Conservation (phyloP, 2,329 filamentous ascomycete genomes). For the Paecilomyces niveus region DNA sequence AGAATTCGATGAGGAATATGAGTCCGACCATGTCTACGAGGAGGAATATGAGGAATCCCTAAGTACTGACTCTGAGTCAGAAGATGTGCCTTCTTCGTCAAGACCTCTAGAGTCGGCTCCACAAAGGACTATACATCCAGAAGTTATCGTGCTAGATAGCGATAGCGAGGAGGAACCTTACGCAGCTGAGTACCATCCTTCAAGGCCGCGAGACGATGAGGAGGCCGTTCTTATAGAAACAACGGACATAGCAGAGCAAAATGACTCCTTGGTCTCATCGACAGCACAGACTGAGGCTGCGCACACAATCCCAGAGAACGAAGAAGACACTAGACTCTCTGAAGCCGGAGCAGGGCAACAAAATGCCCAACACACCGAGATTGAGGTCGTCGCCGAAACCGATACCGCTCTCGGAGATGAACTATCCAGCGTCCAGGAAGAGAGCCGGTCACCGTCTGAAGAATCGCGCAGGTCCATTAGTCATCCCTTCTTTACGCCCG, state of each 20-base stretch:
- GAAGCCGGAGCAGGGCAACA: not conserved
- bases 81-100: not conserved
- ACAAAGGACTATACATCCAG: constrained; percentile 15
- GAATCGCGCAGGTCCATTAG: not conserved
- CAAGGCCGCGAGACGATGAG: not conserved
- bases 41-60: constrained; percentile 10
- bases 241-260: constrained; percentile 1
- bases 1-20: constrained; percentile 10
- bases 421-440: not conserved
- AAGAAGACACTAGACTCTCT: not conserved
- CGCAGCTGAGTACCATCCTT: not conserved
- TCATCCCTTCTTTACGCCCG: not conserved
- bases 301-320: not conserved
- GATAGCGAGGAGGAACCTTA: constrained; percentile 33
- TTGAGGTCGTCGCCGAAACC: not conserved
- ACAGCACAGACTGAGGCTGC: not conserved
- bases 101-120: constrained; percentile 3
- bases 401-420: not conserved
- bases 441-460: not conserved
- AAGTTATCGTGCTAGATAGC: constrained; percentile 36
- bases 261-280: not conserved
- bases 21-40: constrained; percentile 6
- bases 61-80: constrained; percentile 12
- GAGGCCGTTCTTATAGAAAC: not conserved
- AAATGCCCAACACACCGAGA: not conserved